Percentiles rank a stretch among this genome's conserved stretches.
Conservation (phyloP, 2,329 filamentous ascomycete genomes). For the Neofusicoccum sp. region DNA sequence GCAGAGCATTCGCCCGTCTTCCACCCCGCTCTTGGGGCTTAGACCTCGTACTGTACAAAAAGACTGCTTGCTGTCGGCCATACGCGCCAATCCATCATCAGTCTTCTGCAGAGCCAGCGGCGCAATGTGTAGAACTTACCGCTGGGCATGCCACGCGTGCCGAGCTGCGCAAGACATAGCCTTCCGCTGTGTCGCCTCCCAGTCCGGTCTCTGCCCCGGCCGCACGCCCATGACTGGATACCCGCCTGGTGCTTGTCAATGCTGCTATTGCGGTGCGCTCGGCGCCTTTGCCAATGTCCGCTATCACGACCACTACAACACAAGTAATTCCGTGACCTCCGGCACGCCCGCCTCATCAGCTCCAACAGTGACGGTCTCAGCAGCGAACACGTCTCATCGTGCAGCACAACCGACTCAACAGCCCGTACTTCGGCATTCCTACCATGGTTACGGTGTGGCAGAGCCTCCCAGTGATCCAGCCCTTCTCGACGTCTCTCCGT, state of each 20-base stretch:
- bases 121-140: slow-evolving; percentile 7
- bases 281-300: neutral
- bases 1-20: neutral
- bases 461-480: neutral
- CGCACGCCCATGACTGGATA: neutral
- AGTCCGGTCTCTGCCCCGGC: neutral
- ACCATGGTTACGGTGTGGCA: too few species aligned
- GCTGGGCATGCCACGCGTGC: slow-evolving; percentile 1
- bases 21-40: neutral
- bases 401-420: neutral
- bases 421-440: too few species aligned
- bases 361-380: neutral
- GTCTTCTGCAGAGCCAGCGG: neutral
- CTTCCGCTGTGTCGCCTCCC: neutral
- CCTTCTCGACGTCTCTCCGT: neutral
- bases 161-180: neutral
- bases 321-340: neutral
- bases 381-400: neutral
- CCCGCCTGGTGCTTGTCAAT: neutral
- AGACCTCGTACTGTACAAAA: neutral
- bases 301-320: neutral
- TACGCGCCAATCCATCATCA: neutral
- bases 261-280: neutral
- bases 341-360: neutral
- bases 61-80: neutral